Evolutionary conservation across 495 filamentous ascomycete genomes (phyloP), one percentile per base, ranked within the genome.

Genomic region (Xylaria longipes): DNA sequence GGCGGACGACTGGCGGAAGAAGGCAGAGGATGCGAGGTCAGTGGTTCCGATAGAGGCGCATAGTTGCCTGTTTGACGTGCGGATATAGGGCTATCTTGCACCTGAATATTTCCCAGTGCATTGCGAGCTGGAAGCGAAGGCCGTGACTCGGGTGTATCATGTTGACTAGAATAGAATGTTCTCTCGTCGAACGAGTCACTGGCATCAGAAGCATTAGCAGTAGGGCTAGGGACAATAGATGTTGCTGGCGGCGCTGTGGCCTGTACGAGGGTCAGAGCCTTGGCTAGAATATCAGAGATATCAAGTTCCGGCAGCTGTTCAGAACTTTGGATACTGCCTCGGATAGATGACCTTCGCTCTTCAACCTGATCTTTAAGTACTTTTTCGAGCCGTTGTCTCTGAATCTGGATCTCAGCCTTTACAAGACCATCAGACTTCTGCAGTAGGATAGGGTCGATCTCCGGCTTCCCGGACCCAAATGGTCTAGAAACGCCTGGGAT

Each of bases 121-220:
- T 79, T 77, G 45, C 79, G 84, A 22, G 80, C 68, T 57, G 82
- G 82, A 20, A 83, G 80, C 11, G 81, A 77, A 65, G 78, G 77
- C 58, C 76, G 80, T 2, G 80, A 80, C 50, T 84, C 81, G 45
- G 86, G 85, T 0, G 85, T 87, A 68, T 85, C 84, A 78, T 83
- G 80, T 82, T 89, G 91, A 84, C 94, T 97, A 58, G 94, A 97
- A 83, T 98, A 97, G 81, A 96, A 95, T n/a, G 93, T 94, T 73
- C 96, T 94, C 76, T 95, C 91, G 81, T 97, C 94, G 81, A 94
- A 92, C 14, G 93, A 95, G 76, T 94, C 93, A 85, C 87, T 91
- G 72, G 87, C 83, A 72, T 87, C 85, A 80, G 85, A 82, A 68
- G 80, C 84, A 82, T 89, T 88, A 86, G 84, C 84, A 76, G 81